Evolutionary conservation across 352 stramenopile species (phyloP).

Genomic region (Globisporangium megalacanthum): DNA sequence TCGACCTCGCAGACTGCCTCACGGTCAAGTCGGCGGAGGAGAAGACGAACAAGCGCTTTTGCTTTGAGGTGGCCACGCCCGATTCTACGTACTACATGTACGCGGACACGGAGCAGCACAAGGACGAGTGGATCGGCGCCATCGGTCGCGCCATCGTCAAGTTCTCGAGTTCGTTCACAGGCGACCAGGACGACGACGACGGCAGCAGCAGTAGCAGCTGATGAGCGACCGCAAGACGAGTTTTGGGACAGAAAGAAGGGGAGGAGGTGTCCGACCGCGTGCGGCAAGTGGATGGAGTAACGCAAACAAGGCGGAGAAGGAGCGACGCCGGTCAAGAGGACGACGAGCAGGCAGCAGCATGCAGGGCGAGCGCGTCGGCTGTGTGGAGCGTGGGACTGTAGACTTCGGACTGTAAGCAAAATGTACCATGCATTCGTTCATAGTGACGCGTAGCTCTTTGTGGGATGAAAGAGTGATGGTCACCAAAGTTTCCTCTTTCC

Average conservation of each 20-base stretch:
- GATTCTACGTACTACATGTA: conserved; percentile 91
- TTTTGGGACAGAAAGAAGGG: background rate
- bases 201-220: conserved; percentile 8
- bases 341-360: no score
- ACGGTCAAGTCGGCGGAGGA: conserved; percentile 90
- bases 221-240: background rate
- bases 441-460: background rate
- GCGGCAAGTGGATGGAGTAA: no score
- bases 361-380: no score
- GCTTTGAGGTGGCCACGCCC: conserved; percentile 87
- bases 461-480: background rate
- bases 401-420: conserved; percentile 7
- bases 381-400: background rate
- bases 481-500: no score
- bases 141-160: conserved; percentile 97
- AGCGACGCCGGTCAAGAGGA: no score
- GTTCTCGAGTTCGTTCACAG: conserved; percentile 95
- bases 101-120: conserved; percentile 88
- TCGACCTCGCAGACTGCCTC: conserved; percentile 86
- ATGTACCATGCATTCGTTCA: conserved; percentile 6
- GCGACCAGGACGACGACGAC: conserved; percentile 79
- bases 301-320: no score
- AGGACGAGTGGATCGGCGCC: conserved; percentile 92
- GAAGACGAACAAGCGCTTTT: conserved; percentile 90
- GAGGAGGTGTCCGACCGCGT: background rate